Base-by-base conservation (phyloP, 75 land plant species). In the Pinus albicaulis region DNA sequence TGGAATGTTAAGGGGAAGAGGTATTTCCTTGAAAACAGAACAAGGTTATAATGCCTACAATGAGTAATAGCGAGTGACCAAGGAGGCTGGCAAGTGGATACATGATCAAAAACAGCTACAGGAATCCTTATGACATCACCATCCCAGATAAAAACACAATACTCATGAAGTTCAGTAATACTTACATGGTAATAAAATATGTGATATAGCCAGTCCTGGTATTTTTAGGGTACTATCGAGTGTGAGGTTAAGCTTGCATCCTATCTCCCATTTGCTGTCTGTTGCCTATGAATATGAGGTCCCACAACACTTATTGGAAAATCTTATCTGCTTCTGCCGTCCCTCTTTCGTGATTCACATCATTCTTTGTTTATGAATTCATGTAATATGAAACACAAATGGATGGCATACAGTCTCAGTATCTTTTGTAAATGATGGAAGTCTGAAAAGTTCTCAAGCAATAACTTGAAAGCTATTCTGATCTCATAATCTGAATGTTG, bases 401-500 rank as follows among this genome's bases (percentile, higher is more conserved):
- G 34, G 22, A 19, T 14, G 20, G 22, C n/a, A 17, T 28, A 17
- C n/a, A 36, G 44, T 19, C 23, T 36, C 36, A 1, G 36, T 65
- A 63, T 28, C 31, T 63, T 28, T 63, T 7, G 36, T 63, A 26
- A 11, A 63, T 28, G 65, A n/a, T 12, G 28, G n/a, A 26, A 63
- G 26, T 28, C 28, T 26, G 14, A n/a, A 26, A 61, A 7, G 8
- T 24, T 24, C 12, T 23, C 28, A 28, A 64, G 13, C 17, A 5
- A 26, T 64, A 28, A 26, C 6, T 64, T 10, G 26, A 16, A 17
- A 19, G 26, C 12, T 5, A 36, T 36, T 66, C 48, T 66, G 44
- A 38, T 66, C 48, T 66, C n/a, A 52, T 66, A 38, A 38, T 66
- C 38, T 66, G 71, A 38, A 28, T 12, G 58, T 53, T 61, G 59